Conservation (phyloP, 495 filamentous ascomycete genomes). For the Neurospora sp. region DNA sequence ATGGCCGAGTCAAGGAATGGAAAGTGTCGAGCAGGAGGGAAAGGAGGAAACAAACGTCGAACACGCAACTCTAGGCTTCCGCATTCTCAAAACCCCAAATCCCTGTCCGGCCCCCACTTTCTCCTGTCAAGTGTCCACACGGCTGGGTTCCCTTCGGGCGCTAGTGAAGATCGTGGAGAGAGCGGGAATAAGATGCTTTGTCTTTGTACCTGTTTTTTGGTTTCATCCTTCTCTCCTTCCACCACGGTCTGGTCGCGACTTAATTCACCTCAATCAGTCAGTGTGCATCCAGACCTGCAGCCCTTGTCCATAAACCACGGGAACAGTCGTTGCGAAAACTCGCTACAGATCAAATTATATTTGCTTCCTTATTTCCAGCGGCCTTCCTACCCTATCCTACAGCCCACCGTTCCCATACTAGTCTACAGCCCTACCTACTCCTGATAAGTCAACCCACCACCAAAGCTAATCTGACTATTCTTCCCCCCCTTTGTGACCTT, state of each 20-base stretch:
- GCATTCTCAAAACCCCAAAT: neutral
- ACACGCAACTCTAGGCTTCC: neutral
- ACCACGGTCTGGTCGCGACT: no score
- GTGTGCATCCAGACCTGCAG: no score
- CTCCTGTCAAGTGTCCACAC: neutral
- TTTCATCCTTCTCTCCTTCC: neutral
- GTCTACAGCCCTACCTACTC: no score
- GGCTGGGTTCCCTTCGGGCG: neutral
- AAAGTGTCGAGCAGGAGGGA: neutral
- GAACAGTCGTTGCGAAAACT: no score
- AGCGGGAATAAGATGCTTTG: neutral
- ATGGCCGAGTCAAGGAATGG: neutral
- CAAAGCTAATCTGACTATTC: conserved; percentile 38
- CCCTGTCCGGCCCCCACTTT: neutral
- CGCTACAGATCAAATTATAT: no score
- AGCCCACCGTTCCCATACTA: no score
- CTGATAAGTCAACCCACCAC: conserved; percentile 43
- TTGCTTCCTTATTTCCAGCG: no score
- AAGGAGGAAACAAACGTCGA: neutral
- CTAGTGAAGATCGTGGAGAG: neutral
- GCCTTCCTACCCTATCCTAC: no score
- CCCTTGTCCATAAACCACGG: no score
- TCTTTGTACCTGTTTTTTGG: neutral
- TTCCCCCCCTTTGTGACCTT: conserved; percentile 30
- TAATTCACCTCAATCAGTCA: no score